Conservation (phyloP, 2,329 filamentous ascomycete species). For the Penicillium sclerotiorum region DNA sequence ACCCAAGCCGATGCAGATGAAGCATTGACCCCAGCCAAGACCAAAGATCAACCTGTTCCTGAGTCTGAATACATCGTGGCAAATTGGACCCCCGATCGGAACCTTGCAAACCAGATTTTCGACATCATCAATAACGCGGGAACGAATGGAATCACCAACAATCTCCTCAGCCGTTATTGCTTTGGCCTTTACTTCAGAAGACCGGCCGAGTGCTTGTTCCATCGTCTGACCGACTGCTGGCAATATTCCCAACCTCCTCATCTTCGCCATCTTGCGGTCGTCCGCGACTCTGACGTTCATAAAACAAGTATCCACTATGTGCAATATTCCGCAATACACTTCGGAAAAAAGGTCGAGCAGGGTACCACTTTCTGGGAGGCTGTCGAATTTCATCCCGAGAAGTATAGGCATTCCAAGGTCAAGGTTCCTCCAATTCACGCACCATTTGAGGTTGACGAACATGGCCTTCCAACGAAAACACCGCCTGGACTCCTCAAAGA, state of each 20-base stretch:
- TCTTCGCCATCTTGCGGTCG: conserved; percentile 58
- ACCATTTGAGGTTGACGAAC: conserved; percentile 44
- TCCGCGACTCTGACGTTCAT: conserved; percentile 56
- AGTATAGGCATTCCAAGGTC: conserved; percentile 32
- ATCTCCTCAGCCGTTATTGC: conserved; percentile 43
- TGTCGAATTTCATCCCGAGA: conserved; percentile 44
- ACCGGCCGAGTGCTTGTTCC: conserved; percentile 56
- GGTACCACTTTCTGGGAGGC: conserved; percentile 57
- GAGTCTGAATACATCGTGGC: conserved; percentile 47
- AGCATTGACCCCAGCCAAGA: conserved; percentile 5
- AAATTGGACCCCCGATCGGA: conserved; percentile 58
- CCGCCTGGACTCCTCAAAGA: conserved; percentile 38
- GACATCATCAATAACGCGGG: conserved; percentile 53
- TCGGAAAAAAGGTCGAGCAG: conserved; percentile 54
- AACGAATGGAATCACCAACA: conserved; percentile 52
- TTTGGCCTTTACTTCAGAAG: conserved; percentile 58
- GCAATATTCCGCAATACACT: conserved; percentile 58
- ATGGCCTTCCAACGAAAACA: conserved; percentile 49
- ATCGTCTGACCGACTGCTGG: conserved; percentile 59
- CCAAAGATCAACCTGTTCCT: conserved; percentile 26
- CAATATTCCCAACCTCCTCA: conserved; percentile 61
- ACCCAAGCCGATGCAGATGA: conserved; percentile 17
- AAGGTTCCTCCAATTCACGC: conserved; percentile 34
- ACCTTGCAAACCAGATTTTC: conserved; percentile 56
- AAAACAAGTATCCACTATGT: conserved; percentile 55